Base-by-base conservation (phyloP, 805 yeast genomes). In the Schwanniomyces yamadae region DNA sequence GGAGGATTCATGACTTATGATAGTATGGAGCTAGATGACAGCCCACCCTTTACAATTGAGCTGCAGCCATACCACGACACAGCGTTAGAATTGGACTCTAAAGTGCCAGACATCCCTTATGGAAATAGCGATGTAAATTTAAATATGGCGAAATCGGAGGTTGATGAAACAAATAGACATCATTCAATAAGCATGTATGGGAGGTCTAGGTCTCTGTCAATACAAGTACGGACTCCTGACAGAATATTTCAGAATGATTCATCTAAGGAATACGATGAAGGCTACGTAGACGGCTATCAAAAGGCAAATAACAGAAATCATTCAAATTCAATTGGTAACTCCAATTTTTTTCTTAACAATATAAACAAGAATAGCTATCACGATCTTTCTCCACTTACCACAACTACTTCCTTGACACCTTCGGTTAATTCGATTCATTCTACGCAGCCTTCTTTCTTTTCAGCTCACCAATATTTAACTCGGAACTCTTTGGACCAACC, bases 391-490 rank as follows among this genome's bases (percentile, higher is more conserved):
- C 74, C 74, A 4, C 44, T 66, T 36, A 66, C 74, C 6, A 67
- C 74, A 4, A 63, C 71, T 8, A 66, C 73, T 0, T 65, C 71
- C 3, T 54, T 63, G 28, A 63, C 72, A 0, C 72, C 69, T 1
- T 66, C 71, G 9, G 52, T 64, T 2, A 54, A 59, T 19, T 65
- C 71, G 2, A 43, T 66, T 11, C 72, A 67, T 39, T 66, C 69
- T 26, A 54, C 63, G 3, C 74, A 67, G 36, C 71, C 66, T 5
- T 65, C 71, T 4, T 68, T 65, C 39, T 64, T 67, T 41, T 62
- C 69, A 1, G 73, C 74, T 4, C 66, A 66, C 23, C 74, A 67
- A 41, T 63, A 55, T 48, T 47, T 67, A 26, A 46, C 59, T 3
- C 50, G 72, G 19, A 59, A 55, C 33, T 66, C 70, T 26, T 33